phyloP scores from a whole-genome alignment of 805 yeast species.

The Candida lessepsii region DNA sequence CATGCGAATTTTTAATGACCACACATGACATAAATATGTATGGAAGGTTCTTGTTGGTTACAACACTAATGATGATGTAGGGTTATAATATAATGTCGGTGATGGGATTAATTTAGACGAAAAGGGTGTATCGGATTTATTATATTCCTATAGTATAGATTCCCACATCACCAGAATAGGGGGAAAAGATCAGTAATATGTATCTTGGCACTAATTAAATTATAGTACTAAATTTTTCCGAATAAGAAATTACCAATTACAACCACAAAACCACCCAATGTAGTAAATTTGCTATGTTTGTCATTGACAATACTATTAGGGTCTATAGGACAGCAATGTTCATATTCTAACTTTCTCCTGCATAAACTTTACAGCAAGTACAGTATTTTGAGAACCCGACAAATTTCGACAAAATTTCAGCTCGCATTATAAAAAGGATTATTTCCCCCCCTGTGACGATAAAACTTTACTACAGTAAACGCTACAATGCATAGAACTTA shows the following conservation, averaged over 20 bases:
- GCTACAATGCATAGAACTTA: constrained; percentile 92
- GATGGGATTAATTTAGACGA: too few species aligned
- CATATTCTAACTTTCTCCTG: constrained; percentile 4
- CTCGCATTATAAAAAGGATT: constrained; percentile 5
- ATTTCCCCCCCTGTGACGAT: constrained; percentile 4
- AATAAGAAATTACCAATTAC: too few species aligned
- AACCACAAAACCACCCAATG: too few species aligned
- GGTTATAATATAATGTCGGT: too few species aligned
- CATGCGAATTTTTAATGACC: constrained; percentile 5
- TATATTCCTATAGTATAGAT: too few species aligned
- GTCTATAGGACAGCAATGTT: constrained; percentile 7
- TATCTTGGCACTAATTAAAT: too few species aligned
- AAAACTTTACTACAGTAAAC: background rate
- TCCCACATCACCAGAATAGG: too few species aligned
- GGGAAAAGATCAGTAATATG: too few species aligned
- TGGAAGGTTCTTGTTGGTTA: constrained; percentile 2
- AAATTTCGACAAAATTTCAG: background rate
- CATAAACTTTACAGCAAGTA: constrained; percentile 10
- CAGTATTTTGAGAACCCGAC: constrained; percentile 4
- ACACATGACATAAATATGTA: background rate
- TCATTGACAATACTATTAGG: too few species aligned
- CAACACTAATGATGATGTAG: background rate
- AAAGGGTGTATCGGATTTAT: too few species aligned
- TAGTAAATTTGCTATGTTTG: too few species aligned
- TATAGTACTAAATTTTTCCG: too few species aligned